Percentiles rank a stretch among this genome's conserved stretches.
These are phyloP conservation scores for Stephania yunnanensis DNA, from an alignment of 164 flowering plant species.

Conservation along the genomic window DNA sequence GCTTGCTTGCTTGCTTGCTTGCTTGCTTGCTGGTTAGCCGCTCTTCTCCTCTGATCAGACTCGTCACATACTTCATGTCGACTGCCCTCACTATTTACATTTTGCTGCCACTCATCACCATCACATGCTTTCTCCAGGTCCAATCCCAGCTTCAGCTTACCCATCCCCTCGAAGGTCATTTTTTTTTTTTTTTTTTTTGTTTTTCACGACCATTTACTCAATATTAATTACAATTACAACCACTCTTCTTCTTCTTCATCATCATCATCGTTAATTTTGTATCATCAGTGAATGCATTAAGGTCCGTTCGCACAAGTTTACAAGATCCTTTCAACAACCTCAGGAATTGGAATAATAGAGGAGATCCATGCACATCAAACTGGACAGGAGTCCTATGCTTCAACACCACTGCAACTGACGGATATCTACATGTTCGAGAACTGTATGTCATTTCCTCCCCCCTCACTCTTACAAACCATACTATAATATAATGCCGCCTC, in stretches of 20 bases:
- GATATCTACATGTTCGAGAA: slow-evolving; percentile 53
- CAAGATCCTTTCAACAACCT: slow-evolving; percentile 49
- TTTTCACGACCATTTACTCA: too few relatives aligned
- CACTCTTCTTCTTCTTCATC: too few relatives aligned
- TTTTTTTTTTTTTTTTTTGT: too few relatives aligned
- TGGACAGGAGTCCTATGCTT: slow-evolving; percentile 73
- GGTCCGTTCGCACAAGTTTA: slow-evolving; percentile 37
- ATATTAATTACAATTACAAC: too few relatives aligned
- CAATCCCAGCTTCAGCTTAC: slow-evolving; percentile 33
- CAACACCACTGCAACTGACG: slow-evolving; percentile 34
- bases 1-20: too few relatives aligned
- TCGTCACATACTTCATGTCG: not conserved
- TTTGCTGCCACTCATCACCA: not conserved
- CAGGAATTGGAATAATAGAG: slow-evolving; percentile 41
- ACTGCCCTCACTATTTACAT: not conserved
- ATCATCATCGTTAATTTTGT: not conserved
- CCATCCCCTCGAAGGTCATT: slow-evolving; percentile 59
- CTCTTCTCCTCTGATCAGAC: too few relatives aligned
- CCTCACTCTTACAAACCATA: not conserved
- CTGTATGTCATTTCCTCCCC: slow-evolving; percentile 37
- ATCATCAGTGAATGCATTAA: slow-evolving; percentile 53
- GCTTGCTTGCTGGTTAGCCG: too few relatives aligned
- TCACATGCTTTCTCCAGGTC: slow-evolving; percentile 9
- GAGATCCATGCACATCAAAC: slow-evolving; percentile 73
- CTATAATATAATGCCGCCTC: too few relatives aligned